Base-by-base conservation (phyloP, 352 stramenopile genomes). In the Phytophthora ohioensis region DNA sequence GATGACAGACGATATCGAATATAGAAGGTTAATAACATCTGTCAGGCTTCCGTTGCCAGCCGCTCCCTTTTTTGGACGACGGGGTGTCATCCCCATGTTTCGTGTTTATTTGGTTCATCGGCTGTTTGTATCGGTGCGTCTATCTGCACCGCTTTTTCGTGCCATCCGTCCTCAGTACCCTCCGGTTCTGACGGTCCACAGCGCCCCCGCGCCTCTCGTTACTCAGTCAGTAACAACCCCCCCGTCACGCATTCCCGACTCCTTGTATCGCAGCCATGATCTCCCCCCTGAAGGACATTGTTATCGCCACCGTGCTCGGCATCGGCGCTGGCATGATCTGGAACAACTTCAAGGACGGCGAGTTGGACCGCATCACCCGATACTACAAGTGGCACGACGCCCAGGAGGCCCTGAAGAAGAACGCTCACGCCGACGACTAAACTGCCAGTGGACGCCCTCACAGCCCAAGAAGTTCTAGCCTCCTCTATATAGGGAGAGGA, bases 361-460 rank as follows among this genome's bases (percentile, higher is more conserved):
- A 94, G 71, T 69, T 96, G 63, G 82, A 88, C 71, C 84, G 84
- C 74, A 93, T 91, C 69, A 80, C 80, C 68, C 64, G 70, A 64
- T 96, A 82, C 81, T 96, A 96, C 82, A 90, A 91, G 82, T 91
- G 82, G 72, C 85, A 93, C 74, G 85, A 94, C 64, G 67, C 69
- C 54, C 82, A 92, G 72, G 75, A 94, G 75, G 66, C 75, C 56
- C 88, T 88, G 74, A 93, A 91, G 84, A 76, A 72, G 35, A 58
- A 75, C 30, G 17, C 75, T 11, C 55, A 75, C 60, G 64, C 69
- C 65, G 71, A 74, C 60, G 80, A 91, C 66, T 73, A 79, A 73
- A 36, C 46, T 39, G 31, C n/a, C n/a, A 4, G 5, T 8, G 4
- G 36, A 43, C n/a, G 45, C 41, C 36, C 27, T 32, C 30, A 51